Percentiles rank a stretch among this genome's conserved stretches.
Evolutionary conservation across 345 rosid genomes (phyloP).

Genomic region (Punica granatum): DNA sequence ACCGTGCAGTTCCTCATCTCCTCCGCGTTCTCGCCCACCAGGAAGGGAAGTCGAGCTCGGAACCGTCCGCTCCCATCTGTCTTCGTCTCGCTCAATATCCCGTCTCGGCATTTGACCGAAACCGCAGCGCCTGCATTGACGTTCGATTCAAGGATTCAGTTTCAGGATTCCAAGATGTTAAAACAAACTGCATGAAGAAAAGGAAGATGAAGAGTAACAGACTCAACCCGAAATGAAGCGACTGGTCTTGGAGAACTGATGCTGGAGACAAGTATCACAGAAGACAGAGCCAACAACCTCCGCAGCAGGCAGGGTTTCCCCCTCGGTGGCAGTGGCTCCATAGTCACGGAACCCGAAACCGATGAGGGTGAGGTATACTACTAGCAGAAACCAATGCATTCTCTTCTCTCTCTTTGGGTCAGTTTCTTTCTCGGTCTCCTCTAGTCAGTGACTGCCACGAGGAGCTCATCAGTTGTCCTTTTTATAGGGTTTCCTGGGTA

Average conservation of each 20-base stretch:
- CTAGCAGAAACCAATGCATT: constrained; percentile 31
- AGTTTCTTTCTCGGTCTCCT: not conserved
- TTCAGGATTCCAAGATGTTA: not conserved
- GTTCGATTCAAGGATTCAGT: not conserved
- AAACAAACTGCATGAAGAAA: not conserved
- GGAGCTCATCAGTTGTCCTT: not conserved
- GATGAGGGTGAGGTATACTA: constrained; percentile 18
- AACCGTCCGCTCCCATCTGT: constrained; percentile 63
- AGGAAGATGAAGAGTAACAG: not conserved
- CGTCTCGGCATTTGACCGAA: constrained; percentile 55
- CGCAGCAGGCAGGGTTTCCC: constrained; percentile 39
- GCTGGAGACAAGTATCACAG: constrained; percentile 77
- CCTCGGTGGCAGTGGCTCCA: constrained; percentile 26
- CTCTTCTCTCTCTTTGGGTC: not conserved
- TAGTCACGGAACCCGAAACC: constrained; percentile 13
- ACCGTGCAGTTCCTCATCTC: constrained; percentile 57
- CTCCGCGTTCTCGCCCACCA: constrained; percentile 47
- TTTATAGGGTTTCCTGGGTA: not conserved
- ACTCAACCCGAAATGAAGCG: constrained; percentile 81
- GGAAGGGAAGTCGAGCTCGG: constrained; percentile 46
- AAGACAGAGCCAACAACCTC: constrained; percentile 80
- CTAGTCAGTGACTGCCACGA: not conserved
- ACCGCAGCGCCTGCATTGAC: constrained; percentile 60
- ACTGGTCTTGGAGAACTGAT: constrained; percentile 38
- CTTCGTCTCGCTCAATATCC: constrained; percentile 44